phyloP scores from a whole-genome alignment of 2,329 filamentous ascomycete genomes.

The Aureobasidium melanogenum region DNA sequence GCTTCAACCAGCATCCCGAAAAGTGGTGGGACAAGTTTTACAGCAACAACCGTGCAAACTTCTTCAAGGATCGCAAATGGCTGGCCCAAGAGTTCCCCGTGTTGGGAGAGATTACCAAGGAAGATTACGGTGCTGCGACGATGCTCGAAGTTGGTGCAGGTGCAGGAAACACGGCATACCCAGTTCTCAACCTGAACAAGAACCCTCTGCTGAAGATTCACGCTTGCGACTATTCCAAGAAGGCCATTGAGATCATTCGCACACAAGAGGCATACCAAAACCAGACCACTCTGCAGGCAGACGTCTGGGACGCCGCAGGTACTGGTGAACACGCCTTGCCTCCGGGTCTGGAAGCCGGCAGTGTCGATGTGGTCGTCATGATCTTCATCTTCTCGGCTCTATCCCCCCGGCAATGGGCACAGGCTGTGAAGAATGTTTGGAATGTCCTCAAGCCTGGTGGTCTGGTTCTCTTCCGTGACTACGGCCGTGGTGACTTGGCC shows the following conservation, averaged over 20 bases:
- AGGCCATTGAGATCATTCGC: slow-evolving; percentile 88
- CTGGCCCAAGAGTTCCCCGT: slow-evolving; percentile 91
- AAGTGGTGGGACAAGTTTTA: slow-evolving; percentile 99
- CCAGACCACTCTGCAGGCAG: slow-evolving; percentile 60
- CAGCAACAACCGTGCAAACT: slow-evolving; percentile 93
- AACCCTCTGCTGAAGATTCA: slow-evolving; percentile 77
- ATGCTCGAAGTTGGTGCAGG: slow-evolving; percentile 90
- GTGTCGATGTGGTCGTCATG: slow-evolving; percentile 84
- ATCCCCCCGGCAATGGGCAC: slow-evolving; percentile 72
- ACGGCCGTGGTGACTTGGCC: slow-evolving; percentile 87
- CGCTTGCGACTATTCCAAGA: slow-evolving; percentile 94
- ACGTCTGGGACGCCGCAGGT: slow-evolving; percentile 86
- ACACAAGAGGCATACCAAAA: slow-evolving; percentile 66
- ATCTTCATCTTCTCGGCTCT: slow-evolving; percentile 97
- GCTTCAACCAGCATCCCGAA: slow-evolving; percentile 81
- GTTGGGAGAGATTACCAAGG: slow-evolving; percentile 63
- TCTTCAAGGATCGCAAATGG: slow-evolving; percentile 99
- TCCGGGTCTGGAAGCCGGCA: slow-evolving; percentile 64
- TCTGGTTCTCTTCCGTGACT: slow-evolving; percentile 91
- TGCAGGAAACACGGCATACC: slow-evolving; percentile 93
- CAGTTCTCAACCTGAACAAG: slow-evolving; percentile 72
- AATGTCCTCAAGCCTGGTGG: slow-evolving; percentile 82
- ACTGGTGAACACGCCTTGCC: slow-evolving; percentile 49
- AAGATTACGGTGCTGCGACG: slow-evolving; percentile 58
- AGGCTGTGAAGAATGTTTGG: slow-evolving; percentile 73